phyloP scores from a whole-genome alignment of 805 yeast genomes.

The Yamadazyma kitorensis region DNA sequence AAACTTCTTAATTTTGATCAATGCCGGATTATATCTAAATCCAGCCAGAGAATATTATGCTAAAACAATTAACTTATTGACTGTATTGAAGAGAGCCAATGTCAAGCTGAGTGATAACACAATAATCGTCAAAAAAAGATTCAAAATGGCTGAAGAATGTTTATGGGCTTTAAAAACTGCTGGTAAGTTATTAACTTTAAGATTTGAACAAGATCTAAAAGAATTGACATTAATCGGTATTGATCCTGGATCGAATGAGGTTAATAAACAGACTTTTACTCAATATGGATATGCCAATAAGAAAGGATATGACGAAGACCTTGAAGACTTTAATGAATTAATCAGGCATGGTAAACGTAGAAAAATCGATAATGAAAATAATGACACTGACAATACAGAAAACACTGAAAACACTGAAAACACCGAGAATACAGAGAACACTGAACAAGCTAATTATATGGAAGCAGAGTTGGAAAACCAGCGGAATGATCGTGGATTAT shows the following conservation, averaged over 20 bases:
- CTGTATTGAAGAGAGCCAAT: slow-evolving; percentile 24
- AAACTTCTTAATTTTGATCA: slow-evolving; percentile 38
- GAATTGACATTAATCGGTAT: slow-evolving; percentile 42
- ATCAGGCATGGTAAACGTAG: slow-evolving; percentile 12
- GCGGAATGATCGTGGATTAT: slow-evolving; percentile 26
- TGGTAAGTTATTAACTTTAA: slow-evolving; percentile 47
- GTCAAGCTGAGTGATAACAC: slow-evolving; percentile 30
- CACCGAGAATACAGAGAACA: slow-evolving; percentile 1
- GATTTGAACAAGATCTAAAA: slow-evolving; percentile 40
- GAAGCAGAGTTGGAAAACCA: slow-evolving; percentile 1
- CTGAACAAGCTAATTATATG: slow-evolving; percentile 5
- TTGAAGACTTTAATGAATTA: slow-evolving; percentile 9
- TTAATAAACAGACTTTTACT: slow-evolving; percentile 46
- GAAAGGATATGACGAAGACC: slow-evolving; percentile 1
- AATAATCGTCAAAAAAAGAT: slow-evolving; percentile 29
- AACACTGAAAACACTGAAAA: neutral
- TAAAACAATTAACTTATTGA: slow-evolving; percentile 22
- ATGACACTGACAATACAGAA: slow-evolving; percentile 1
- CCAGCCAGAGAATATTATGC: slow-evolving; percentile 23
- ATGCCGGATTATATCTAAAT: slow-evolving; percentile 33
- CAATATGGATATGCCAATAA: slow-evolving; percentile 39
- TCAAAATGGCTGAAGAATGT: slow-evolving; percentile 57
- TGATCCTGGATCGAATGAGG: slow-evolving; percentile 52
- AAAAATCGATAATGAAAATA: neutral
- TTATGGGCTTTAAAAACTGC: slow-evolving; percentile 60